A percentile compares a stretch with the other conserved stretches of the same genome.
Evolutionary conservation across 225 moss, liverwort and hornwort species (phyloP).

Genomic region (Marchantia polymorpha): DNA sequence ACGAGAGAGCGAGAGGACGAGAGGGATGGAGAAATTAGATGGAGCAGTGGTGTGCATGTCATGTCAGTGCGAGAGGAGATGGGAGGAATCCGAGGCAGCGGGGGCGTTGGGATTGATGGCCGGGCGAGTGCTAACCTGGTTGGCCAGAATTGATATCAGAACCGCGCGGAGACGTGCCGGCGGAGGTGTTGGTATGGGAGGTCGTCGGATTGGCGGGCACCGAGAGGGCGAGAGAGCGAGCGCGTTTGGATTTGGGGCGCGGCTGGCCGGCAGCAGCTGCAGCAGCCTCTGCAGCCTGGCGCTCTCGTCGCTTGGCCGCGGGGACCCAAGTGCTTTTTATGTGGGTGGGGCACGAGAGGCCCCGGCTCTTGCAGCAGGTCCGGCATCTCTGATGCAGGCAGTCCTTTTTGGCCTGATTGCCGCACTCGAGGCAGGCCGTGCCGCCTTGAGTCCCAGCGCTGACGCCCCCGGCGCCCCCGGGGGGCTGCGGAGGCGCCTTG

Average conservation of each 20-base stretch:
- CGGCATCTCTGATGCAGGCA: constrained; percentile 86
- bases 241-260: constrained; percentile 84
- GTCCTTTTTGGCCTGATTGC: constrained; percentile 98
- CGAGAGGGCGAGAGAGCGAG: constrained; percentile 66
- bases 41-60: background rate
- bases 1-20: too few species aligned
- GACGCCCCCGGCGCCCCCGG: constrained; percentile 33
- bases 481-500: constrained; percentile 33
- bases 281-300: constrained; percentile 95
- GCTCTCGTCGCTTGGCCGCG: constrained; percentile 92
- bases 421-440: constrained; percentile 92
- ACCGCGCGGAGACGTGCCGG: constrained; percentile 73
- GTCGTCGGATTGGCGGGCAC: constrained; percentile 67
- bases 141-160: constrained; percentile 87
- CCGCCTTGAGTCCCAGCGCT: constrained; percentile 46
- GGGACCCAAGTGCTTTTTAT: constrained; percentile 99
- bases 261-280: constrained; percentile 92
- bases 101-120: constrained; percentile 17
- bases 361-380: constrained; percentile 96
- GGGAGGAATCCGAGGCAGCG: background rate
- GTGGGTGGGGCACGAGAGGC: constrained; percentile 86
- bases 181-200: constrained; percentile 74
- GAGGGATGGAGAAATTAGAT: too few species aligned
- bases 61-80: background rate
- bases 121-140: constrained; percentile 50